Percentiles rank a stretch among this genome's conserved stretches.
phyloP scores from a whole-genome alignment of 2,329 filamentous ascomycete species.

The Podosphaera fusca region DNA sequence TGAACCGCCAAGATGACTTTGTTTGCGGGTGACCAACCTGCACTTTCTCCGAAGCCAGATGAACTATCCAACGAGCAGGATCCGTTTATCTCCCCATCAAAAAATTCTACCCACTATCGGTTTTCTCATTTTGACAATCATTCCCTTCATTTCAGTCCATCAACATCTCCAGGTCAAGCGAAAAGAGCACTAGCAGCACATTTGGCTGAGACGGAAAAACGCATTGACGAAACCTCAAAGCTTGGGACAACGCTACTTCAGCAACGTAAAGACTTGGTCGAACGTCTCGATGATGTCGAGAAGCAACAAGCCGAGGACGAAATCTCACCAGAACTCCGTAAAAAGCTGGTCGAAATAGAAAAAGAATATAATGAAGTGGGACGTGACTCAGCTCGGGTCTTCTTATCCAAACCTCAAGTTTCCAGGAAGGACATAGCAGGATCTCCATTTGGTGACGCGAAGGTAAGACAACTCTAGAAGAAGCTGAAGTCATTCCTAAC shows the following conservation, averaged over 20 bases:
- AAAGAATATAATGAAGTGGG: constrained; percentile 90
- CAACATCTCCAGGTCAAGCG: constrained; percentile 60
- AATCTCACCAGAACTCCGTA: constrained; percentile 59
- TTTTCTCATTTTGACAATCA: constrained; percentile 69
- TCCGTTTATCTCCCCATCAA: constrained; percentile 32
- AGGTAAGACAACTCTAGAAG: constrained; percentile 17
- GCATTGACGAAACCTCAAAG: constrained; percentile 76
- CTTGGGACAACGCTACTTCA: constrained; percentile 70
- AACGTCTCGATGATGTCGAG: constrained; percentile 67
- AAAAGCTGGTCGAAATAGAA: constrained; percentile 69
- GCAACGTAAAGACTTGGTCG: constrained; percentile 63
- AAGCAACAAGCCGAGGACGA: constrained; percentile 53
- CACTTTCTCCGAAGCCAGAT: constrained; percentile 8
- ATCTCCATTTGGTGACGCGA: constrained; percentile 23
- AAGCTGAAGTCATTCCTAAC: constrained; percentile 7
- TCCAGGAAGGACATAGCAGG: constrained; percentile 39
- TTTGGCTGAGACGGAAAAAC: constrained; percentile 72
- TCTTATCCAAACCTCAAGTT: constrained; percentile 64
- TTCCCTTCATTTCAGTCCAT: constrained; percentile 53
- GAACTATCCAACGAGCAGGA: constrained; percentile 12
- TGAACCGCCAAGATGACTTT: constrained; percentile 6
- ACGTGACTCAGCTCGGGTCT: constrained; percentile 67
- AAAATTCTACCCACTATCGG: constrained; percentile 42
- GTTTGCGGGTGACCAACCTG: constrained; percentile 10
- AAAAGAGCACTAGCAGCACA: constrained; percentile 79